Evolutionary conservation across 306 rosid genomes (phyloP), one percentile per base, ranked within the genome.

Genomic region (Fragaria nilgerrensis): DNA sequence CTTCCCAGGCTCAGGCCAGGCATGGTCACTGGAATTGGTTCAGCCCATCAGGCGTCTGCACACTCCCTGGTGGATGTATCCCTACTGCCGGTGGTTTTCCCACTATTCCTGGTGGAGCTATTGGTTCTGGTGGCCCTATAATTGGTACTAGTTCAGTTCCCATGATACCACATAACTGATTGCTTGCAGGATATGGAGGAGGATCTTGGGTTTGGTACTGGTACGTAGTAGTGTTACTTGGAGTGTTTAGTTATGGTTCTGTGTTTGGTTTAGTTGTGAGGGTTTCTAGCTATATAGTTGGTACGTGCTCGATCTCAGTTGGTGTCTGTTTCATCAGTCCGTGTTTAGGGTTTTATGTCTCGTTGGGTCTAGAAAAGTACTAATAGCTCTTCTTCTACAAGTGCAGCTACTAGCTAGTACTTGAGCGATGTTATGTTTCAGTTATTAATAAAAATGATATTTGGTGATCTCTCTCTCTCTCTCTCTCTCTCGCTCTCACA

Each of bases 1-100:
- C n/a, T 53, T 49, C 75, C 86, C 86, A 7, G 80, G 83, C 68
- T 63, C 85, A 11, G 75, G 80, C 23, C 85, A 9, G 79, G 74
- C 5, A 69, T 74, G 64, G 43, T 44, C 22, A 15, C 52, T 14
- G 86, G 82, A 5, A 5, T 82, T 7, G 82, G 17, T 78, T 74
- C 44, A 79, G 82, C 43, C 86, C 86, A 23, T 74, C 74, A 22
- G 83, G 83, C 49, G 53, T 78, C 53, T 78, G 73, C 63, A 49
- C 80, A 9, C 68, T 82, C 80, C 80, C 86, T 11, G 82, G 82
- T 9, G 73, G 75, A 23, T 61, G 72, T 61, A 34, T 71, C 59
- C 70, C 39, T 75, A 9, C 61, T 32, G 34, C 55, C 22, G 49
- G 69, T 1, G 50, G 49, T 43, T 37, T 73, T 4, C 79, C 82